Evolutionary conservation across 495 filamentous ascomycete species (phyloP).

Genomic region (Monascus purpureus): DNA sequence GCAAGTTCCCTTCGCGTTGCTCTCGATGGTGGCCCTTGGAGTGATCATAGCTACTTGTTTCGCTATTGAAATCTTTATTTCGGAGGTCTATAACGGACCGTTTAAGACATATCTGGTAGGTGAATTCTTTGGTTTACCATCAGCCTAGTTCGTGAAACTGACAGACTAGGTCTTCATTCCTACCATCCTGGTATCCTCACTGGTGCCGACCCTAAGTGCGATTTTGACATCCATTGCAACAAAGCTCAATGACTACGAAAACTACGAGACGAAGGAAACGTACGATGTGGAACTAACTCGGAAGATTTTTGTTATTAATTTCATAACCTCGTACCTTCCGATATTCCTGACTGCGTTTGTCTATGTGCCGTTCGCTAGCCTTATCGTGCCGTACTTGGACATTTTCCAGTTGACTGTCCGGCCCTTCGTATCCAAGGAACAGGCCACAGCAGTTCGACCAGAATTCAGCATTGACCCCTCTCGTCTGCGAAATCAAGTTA

Average conservation of each 20-base stretch:
- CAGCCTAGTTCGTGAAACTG: conserved; percentile 10
- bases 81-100: conserved; percentile 84
- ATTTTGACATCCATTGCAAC: conserved; percentile 67
- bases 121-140: neutral
- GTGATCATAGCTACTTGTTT: conserved; percentile 78
- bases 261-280: conserved; percentile 72
- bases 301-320: conserved; percentile 93
- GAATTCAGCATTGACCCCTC: conserved; percentile 74
- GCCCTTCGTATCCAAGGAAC: conserved; percentile 57
- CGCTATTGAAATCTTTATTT: conserved; percentile 90
- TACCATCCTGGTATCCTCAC: conserved; percentile 67
- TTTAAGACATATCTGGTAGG: conserved; percentile 72
- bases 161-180: conserved; percentile 65
- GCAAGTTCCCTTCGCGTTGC: conserved; percentile 77
- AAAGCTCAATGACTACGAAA: conserved; percentile 72
- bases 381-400: conserved; percentile 82
- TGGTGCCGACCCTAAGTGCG: conserved; percentile 64
- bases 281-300: conserved; percentile 72
- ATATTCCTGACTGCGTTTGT: conserved; percentile 91
- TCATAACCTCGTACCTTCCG: conserved; percentile 90
- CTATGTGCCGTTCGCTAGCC: conserved; percentile 83
- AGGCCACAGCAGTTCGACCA: conserved; percentile 41
- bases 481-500: conserved; percentile 78
- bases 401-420: conserved; percentile 67
- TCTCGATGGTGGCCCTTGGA: conserved; percentile 55